Evolutionary conservation across 805 yeast species (phyloP).

Genomic region (Saturnispora gosingensis): DNA sequence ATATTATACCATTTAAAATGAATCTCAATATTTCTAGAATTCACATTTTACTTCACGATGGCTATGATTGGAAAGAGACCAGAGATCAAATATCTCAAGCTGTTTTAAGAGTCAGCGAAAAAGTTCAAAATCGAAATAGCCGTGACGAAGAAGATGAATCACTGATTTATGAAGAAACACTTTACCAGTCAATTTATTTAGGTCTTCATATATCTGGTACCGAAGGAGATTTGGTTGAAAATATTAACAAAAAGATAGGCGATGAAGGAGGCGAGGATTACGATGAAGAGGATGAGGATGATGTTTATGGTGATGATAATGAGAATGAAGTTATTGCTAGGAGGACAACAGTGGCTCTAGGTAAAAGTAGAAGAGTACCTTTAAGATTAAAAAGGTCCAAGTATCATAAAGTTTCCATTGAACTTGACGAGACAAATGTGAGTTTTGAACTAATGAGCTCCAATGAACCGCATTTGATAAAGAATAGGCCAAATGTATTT

Average conservation of each 20-base stretch:
- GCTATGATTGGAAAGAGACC: conserved; percentile 86
- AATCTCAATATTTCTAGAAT: conserved; percentile 31
- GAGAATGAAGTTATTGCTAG: background rate
- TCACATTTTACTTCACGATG: conserved; percentile 59
- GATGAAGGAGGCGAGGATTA: background rate
- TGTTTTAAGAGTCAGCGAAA: conserved; percentile 50
- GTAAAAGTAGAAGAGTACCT: conserved; percentile 30
- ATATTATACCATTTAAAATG: conserved; percentile 24
- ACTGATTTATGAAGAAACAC: conserved; percentile 43
- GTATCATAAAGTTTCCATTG: conserved; percentile 48
- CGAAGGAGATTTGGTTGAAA: conserved; percentile 36
- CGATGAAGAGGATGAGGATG: conserved; percentile 2
- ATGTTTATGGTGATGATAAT: background rate
- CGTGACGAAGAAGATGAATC: background rate
- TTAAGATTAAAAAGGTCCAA: conserved; percentile 58
- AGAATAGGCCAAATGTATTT: conserved; percentile 18
- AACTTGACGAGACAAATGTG: conserved; percentile 43
- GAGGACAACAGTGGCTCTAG: conserved; percentile 20
- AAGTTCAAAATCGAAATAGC: conserved; percentile 22
- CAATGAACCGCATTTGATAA: conserved; percentile 26
- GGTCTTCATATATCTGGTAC: conserved; percentile 42
- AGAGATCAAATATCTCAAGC: conserved; percentile 57
- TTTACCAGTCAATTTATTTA: conserved; percentile 75
- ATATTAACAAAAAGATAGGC: conserved; percentile 8
- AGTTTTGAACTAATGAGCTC: conserved; percentile 37